Evolutionary conservation across 176 grass and related monocot species (phyloP).

Genomic region (Phoenix roebelenii): DNA sequence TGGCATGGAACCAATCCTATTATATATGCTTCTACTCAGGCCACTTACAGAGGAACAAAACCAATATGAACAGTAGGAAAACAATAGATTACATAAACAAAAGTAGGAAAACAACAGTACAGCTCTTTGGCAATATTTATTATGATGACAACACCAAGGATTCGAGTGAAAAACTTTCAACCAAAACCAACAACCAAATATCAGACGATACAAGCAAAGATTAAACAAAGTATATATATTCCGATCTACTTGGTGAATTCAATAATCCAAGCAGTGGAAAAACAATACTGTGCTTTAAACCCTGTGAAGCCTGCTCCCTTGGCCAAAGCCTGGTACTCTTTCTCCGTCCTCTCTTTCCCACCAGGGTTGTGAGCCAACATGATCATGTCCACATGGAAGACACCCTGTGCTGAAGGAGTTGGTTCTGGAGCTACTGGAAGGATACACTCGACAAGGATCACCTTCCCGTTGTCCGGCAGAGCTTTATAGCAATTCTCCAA

Average conservation of each 20-base stretch:
- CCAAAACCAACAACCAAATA: too few relatives aligned
- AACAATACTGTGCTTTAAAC: not conserved
- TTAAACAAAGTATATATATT: too few relatives aligned
- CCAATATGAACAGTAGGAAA: too few relatives aligned
- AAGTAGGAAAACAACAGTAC: too few relatives aligned
- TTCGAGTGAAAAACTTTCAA: too few relatives aligned
- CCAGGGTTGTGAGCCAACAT: not conserved
- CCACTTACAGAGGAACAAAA: too few relatives aligned
- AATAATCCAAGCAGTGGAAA: not conserved
- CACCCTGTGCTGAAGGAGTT: not conserved
- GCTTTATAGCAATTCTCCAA: not conserved
- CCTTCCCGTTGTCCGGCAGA: not conserved
- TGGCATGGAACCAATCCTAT: too few relatives aligned
- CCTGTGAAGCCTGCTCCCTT: not conserved
- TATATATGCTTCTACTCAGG: too few relatives aligned
- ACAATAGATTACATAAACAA: too few relatives aligned
- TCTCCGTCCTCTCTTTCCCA: not conserved
- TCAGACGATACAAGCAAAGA: too few relatives aligned
- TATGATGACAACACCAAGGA: too few relatives aligned
- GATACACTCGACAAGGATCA: not conserved
- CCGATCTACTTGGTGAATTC: constrained; percentile 8
- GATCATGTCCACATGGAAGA: not conserved
- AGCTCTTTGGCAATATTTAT: too few relatives aligned
- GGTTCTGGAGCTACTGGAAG: not conserved
- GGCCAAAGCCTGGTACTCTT: not conserved